Evolutionary conservation across 805 yeast species (phyloP), one percentile per base, ranked within the genome.

Genomic region (Saturnispora gosingensis): DNA sequence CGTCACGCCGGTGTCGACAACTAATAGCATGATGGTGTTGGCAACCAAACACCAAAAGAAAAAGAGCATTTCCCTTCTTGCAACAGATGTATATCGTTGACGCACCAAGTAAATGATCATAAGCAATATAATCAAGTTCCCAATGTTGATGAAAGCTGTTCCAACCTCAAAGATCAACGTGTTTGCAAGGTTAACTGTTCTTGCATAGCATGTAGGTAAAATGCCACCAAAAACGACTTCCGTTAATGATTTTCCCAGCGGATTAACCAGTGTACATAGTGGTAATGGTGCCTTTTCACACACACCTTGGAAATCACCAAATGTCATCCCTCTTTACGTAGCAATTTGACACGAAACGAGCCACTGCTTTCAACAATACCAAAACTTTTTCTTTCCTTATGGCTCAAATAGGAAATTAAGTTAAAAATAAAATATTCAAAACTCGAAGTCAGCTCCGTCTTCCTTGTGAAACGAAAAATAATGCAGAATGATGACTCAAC

Each of bases 61-160:
- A 58, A 77, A 79, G 50, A 88, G 67, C 82, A 89, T 85, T 63
- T 93, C 99, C 11, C 81, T 74, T 54, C 98, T 75, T 4, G 97
- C 98, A 53, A 93, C 90, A 11, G 98, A 97, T 0, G 99, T 93
- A 64, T 87, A 90, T 71, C 91, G 88, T 53, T 83, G 73, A 63
- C 90, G 75, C 43, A 90, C 81, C 59, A 85, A 83, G 71, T 82
- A 86, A 11, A 89, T 72, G 51, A 90, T 85, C 59, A 88, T 76
- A 47, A 83, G 71, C 36, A 85, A 56, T 42, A 88, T 76, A 6
- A 77, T 68, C 34, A 93, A 68, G 0, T 88, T 80, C 1, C 85
- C 88, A 49, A 91, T 81, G 62, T 90, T 88, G 20, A 89, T 78
- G 63, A 91, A 85, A 6, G 95, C 88, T 56, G 83, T 85, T 28